Evolutionary conservation across 2,329 filamentous ascomycete genomes (phyloP).

Genomic region (Elsinoe necatrix): DNA sequence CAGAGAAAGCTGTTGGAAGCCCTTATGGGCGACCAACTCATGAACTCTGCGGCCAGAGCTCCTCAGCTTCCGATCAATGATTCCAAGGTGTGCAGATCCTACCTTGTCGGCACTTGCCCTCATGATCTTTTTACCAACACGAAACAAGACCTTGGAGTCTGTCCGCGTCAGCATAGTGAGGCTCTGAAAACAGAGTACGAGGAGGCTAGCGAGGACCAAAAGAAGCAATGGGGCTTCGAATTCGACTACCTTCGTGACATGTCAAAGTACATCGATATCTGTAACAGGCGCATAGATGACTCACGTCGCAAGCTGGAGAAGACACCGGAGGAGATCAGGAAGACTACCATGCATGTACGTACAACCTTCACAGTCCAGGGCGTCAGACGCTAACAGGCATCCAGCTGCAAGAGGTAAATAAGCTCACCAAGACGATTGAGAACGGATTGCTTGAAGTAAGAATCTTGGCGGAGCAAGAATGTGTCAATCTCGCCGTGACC

Average conservation of each 20-base stretch:
- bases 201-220: conserved; percentile 59
- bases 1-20: conserved; percentile 98
- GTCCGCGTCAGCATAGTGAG: conserved; percentile 81
- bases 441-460: conserved; percentile 78
- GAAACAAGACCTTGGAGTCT: conserved; percentile 90
- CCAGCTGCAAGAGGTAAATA: conserved; percentile 72
- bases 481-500: conserved; percentile 72
- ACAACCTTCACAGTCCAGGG: not conserved
- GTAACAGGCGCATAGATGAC: conserved; percentile 84
- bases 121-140: conserved; percentile 99
- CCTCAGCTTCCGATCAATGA: conserved; percentile 83
- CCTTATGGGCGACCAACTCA: conserved; percentile 66
- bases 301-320: conserved; percentile 89
- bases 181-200: conserved; percentile 85
- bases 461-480: conserved; percentile 71
- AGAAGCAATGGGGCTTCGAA: conserved; percentile 77
- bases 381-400: not conserved
- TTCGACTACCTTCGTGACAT: conserved; percentile 96
- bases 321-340: conserved; percentile 92
- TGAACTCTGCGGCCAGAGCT: conserved; percentile 65
- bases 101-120: conserved; percentile 85
- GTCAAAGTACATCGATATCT: conserved; percentile 93
- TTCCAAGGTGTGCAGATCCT: conserved; percentile 89
- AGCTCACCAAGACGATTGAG: conserved; percentile 69
- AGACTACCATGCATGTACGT: conserved; percentile 73